phyloP scores from a whole-genome alignment of 257 asterid genomes.

The Fraxinus anomala region DNA sequence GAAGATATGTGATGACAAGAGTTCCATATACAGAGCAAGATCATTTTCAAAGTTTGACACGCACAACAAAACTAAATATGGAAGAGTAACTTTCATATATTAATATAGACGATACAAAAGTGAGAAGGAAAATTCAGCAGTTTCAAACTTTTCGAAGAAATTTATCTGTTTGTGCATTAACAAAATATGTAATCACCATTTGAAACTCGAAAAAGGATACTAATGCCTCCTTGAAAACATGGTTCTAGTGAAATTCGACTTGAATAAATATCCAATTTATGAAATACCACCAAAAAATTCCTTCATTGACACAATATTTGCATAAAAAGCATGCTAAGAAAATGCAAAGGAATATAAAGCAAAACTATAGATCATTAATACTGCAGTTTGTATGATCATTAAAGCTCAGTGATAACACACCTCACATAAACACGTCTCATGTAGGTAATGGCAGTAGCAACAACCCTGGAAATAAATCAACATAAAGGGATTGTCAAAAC shows the following conservation, averaged over 20 bases:
- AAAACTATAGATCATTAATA: conserved; percentile 8
- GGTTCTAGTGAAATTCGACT: background rate
- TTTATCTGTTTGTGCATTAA: background rate
- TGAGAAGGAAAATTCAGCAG: background rate
- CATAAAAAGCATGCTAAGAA: conserved; percentile 20
- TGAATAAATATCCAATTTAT: background rate
- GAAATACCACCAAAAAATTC: background rate
- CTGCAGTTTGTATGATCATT: too few species aligned
- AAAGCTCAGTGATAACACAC: conserved; percentile 18
- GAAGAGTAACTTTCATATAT: background rate
- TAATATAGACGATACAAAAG: background rate
- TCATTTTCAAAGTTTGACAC: background rate
- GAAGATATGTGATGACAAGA: background rate
- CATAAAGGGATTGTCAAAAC: conserved; percentile 19
- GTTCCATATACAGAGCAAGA: background rate
- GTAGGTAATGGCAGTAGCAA: conserved; percentile 88
- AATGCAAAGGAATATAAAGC: conserved; percentile 8
- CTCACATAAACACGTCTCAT: conserved; percentile 91
- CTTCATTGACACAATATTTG: background rate
- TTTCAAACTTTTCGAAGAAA: background rate
- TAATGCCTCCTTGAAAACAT: background rate
- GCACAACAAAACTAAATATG: background rate
- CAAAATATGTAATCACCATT: background rate
- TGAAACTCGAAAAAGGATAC: background rate
- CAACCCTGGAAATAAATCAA: conserved; percentile 74